A percentile compares a stretch with the other conserved stretches of the same genome.
phyloP scores from a whole-genome alignment of 2,329 filamentous ascomycete species.

The Colletotrichum godetiae region DNA sequence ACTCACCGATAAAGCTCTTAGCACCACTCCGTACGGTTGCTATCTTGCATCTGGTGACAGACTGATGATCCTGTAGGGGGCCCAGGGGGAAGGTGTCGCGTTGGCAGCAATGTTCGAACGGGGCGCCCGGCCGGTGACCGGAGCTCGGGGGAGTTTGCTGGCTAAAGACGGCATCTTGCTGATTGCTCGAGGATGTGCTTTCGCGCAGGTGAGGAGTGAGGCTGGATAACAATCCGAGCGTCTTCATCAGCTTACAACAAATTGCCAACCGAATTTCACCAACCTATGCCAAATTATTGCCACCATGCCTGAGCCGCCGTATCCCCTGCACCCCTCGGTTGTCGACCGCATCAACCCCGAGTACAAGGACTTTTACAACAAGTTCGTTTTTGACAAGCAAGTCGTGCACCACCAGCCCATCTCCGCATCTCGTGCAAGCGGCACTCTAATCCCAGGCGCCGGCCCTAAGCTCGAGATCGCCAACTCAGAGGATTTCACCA shows the following conservation, averaged over 20 bases:
- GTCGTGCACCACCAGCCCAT: constrained; percentile 67
- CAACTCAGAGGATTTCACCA: constrained; percentile 55
- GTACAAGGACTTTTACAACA: constrained; percentile 64
- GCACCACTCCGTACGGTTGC: neutral
- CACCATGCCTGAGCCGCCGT: constrained; percentile 44
- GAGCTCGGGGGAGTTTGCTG: neutral
- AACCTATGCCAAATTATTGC: neutral
- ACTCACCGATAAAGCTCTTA: neutral
- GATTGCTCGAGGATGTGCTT: neutral
- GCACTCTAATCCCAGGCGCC: constrained; percentile 63
- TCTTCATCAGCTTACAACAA: neutral
- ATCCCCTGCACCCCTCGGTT: constrained; percentile 35
- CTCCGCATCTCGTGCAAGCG: constrained; percentile 60
- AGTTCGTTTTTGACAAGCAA: constrained; percentile 60
- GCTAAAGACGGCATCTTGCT: neutral
- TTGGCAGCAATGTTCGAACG: too few species aligned
- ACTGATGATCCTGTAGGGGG: too few species aligned
- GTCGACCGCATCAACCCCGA: constrained; percentile 57
- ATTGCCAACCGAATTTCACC: neutral
- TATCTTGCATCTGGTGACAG: neutral
- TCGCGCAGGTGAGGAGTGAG: neutral
- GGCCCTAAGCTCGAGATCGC: constrained; percentile 60
- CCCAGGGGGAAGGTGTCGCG: neutral
- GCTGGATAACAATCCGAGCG: neutral
- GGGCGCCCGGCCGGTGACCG: neutral